Evolutionary conservation across 192 early-diverging fungal genomes (phyloP).

Genomic region (Coemansia sp.): DNA sequence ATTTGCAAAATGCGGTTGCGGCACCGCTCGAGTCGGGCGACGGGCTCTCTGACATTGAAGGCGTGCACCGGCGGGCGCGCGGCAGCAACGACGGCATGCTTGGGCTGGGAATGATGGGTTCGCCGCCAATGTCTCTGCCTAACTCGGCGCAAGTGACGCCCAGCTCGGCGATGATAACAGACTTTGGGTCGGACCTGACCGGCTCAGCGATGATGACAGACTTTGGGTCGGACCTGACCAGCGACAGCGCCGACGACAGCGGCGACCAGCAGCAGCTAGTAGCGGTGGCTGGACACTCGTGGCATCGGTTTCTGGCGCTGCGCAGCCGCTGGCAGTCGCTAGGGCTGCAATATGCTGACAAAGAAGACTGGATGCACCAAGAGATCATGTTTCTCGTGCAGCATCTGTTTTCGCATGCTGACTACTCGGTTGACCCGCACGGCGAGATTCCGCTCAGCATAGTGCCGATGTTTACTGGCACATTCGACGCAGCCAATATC

Average conservation of each 20-base stretch:
- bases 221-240: slow-evolving; percentile 21
- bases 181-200: slow-evolving; percentile 17
- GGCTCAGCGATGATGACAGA: slow-evolving; percentile 15
- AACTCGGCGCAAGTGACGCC: slow-evolving; percentile 26
- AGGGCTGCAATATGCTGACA: slow-evolving; percentile 30
- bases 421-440: slow-evolving; percentile 3
- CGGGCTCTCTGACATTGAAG: neutral
- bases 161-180: slow-evolving; percentile 3
- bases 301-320: slow-evolving; percentile 45
- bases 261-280: slow-evolving; percentile 21
- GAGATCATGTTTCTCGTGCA: slow-evolving; percentile 31
- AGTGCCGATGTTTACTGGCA: slow-evolving; percentile 28
- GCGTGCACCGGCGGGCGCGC: neutral
- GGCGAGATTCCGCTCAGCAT: slow-evolving; percentile 15
- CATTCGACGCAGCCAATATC: slow-evolving; percentile 39
- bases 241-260: slow-evolving; percentile 10
- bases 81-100: neutral
- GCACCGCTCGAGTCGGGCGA: neutral
- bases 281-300: slow-evolving; percentile 41
- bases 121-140: slow-evolving; percentile 11
- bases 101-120: slow-evolving; percentile 3
- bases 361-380: slow-evolving; percentile 43
- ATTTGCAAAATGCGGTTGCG: slow-evolving; percentile 13
- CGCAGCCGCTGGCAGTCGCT: slow-evolving; percentile 46
- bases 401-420: slow-evolving; percentile 33